Base-by-base conservation (phyloP, 202 grass and related monocot species). In the Cymbopogon flexuosus region DNA sequence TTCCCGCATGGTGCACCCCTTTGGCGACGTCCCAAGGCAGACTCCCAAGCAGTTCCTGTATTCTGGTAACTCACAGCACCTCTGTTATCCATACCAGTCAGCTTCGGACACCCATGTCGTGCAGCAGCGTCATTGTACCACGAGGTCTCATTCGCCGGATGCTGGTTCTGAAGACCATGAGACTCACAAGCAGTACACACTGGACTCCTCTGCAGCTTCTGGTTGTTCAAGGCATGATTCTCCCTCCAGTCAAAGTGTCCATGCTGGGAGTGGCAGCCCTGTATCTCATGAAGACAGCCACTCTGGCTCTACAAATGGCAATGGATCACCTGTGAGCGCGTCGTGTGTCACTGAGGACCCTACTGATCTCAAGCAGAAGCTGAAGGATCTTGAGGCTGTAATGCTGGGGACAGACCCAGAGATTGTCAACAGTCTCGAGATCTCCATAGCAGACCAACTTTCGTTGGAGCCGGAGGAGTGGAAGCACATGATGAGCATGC, bases 281-380 rank as follows among this genome's bases (percentile, higher is more conserved):
- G n/a, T 77, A 10, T 93, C 91, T 35, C 89, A 90, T 62, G 87
- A 89, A 22, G 91, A 87, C 59, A 83, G 83, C 15, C 83, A 79
- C 68, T 93, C 91, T 0, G 85, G 79, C 22, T 90, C 90, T 8
- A 94, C 84, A 15, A 71, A 91, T 49, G 78, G 78, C 12, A 68
- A 90, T 1, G 92, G 90, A 27, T 99, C 96, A 27, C 88, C 92
- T 29, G 54, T 93, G 30, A 95, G 92, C 1, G 77, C 76, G 23
- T 97, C 95, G 1, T 94, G 95, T 34, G 74, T 98, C 76, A 98
- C 92, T 1, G 92, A 99, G 62, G 90, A 99, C 70, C 88, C 90
- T 52, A 80, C 83, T 70, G 80, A 93, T 75, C 63, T 95, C 39
- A 92, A 93, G 83, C 88, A 78, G 29, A 99, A 93, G 19, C 74